phyloP scores from a whole-genome alignment of 352 stramenopile species.

The Pythium coloratum region DNA sequence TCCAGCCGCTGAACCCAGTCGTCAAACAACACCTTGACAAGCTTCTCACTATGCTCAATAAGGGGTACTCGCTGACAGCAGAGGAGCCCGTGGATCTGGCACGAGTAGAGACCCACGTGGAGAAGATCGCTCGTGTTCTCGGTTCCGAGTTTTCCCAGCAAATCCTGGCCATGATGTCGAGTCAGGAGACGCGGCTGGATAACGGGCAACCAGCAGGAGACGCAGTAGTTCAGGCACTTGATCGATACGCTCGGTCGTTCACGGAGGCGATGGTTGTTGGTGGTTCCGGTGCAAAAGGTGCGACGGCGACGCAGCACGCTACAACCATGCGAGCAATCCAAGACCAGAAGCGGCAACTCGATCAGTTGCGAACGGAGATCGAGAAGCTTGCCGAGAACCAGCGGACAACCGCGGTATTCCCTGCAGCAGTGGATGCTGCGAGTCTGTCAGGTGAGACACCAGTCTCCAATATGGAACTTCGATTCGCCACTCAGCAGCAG shows the following conservation, averaged over 20 bases:
- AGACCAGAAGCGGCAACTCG: conserved; percentile 44
- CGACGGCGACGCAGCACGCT: conserved; percentile 23
- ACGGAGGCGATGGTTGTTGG: conserved; percentile 36
- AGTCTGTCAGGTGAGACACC: background rate
- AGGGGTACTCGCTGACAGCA: conserved; percentile 63
- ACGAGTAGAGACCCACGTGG: conserved; percentile 41
- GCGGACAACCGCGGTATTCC: conserved; percentile 30
- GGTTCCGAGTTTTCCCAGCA: conserved; percentile 71
- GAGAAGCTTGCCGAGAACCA: conserved; percentile 48
- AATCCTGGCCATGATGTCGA: conserved; percentile 47
- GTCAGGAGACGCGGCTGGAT: background rate
- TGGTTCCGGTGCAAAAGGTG: conserved; percentile 9
- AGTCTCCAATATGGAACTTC: conserved; percentile 11
- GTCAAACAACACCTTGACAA: conserved; percentile 73
- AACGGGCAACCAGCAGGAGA: conserved; percentile 18
- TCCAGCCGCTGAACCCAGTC: conserved; percentile 45
- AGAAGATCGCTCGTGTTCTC: conserved; percentile 57
- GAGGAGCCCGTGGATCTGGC: conserved; percentile 59
- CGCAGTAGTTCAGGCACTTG: conserved; percentile 31
- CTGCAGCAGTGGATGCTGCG: background rate
- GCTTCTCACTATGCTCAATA: conserved; percentile 60
- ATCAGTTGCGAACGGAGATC: conserved; percentile 44
- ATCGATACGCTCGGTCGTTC: conserved; percentile 58
- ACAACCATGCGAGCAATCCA: conserved; percentile 20
- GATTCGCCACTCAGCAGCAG: conserved; percentile 27